These are phyloP conservation scores for Ustilago xerochloae DNA, from an alignment of 1,284 basidiomycete genomes.

Conservation along the genomic window DNA sequence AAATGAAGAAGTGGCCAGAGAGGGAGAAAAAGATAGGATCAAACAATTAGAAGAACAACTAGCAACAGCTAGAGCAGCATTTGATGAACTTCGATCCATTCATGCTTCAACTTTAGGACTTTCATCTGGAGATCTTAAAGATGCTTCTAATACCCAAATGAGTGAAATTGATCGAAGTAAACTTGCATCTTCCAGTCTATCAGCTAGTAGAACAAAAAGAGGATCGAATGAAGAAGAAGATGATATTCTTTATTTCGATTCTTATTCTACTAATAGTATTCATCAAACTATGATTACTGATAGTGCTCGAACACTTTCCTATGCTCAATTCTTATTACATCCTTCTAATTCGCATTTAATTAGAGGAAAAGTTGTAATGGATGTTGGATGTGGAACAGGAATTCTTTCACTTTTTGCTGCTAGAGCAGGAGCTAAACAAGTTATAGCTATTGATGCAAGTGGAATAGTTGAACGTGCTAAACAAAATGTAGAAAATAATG, in stretches of 20 bases:
- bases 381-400: constrained; percentile 77
- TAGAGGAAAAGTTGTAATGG: constrained; percentile 86
- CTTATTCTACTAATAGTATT: constrained; percentile 86
- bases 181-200: constrained; percentile 18
- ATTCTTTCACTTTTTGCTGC: constrained; percentile 94
- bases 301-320: constrained; percentile 90
- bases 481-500: constrained; percentile 83
- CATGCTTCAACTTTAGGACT: constrained; percentile 42
- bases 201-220: constrained; percentile 10
- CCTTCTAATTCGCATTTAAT: constrained; percentile 82
- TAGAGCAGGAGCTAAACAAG: constrained; percentile 87
- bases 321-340: constrained; percentile 85
- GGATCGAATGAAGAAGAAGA: constrained; percentile 70
- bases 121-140: constrained; percentile 19
- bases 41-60: constrained; percentile 51
- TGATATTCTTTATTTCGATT: constrained; percentile 93
- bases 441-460: constrained; percentile 93
- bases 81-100: constrained; percentile 53
- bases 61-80: constrained; percentile 35
- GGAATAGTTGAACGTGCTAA: constrained; percentile 84
- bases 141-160: constrained; percentile 15
- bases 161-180: constrained; percentile 10
- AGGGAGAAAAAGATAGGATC: constrained; percentile 8
- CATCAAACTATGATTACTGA: constrained; percentile 78
- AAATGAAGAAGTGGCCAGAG: neutral